These are phyloP conservation scores for Exophiala dermatitidis DNA, from an alignment of 2,329 filamentous ascomycete species.

Conservation along the genomic window DNA sequence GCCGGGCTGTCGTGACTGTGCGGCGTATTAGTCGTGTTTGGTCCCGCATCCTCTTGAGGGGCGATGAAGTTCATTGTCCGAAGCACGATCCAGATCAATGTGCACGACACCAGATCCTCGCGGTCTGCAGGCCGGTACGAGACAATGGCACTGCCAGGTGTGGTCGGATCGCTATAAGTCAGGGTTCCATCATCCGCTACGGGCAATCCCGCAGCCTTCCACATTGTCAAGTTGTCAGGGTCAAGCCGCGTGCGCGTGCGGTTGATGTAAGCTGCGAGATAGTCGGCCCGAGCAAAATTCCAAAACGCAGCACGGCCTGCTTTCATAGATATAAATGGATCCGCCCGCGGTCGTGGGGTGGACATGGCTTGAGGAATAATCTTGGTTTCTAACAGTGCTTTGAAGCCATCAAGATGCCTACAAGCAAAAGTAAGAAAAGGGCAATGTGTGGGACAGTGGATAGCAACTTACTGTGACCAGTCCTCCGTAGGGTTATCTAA, in stretches of 20 bases:
- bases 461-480: conserved; percentile 45
- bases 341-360: conserved; percentile 10
- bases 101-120: conserved; percentile 59
- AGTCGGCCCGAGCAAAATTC: conserved; percentile 61
- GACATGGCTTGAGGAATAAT: conserved; percentile 34
- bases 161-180: conserved; percentile 14
- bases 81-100: conserved; percentile 58
- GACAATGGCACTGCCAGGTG: conserved; percentile 12
- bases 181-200: conserved; percentile 42
- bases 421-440: neutral
- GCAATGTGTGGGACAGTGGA: no score
- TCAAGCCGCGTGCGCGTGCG: conserved; percentile 55
- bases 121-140: conserved; percentile 29
- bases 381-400: conserved; percentile 48
- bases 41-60: conserved; percentile 19
- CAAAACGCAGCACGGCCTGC: conserved; percentile 56
- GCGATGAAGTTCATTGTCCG: conserved; percentile 59
- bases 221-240: conserved; percentile 55
- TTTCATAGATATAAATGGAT: conserved; percentile 41
- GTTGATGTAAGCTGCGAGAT: conserved; percentile 58
- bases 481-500: conserved; percentile 57
- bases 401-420: conserved; percentile 56
- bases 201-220: conserved; percentile 57
- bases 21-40: conserved; percentile 31
- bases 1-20: conserved; percentile 32